Percentiles rank a stretch among this genome's conserved stretches.
These are phyloP conservation scores for Trichoderma asperellum DNA, from an alignment of 2,329 filamentous ascomycete species.

Conservation along the genomic window DNA sequence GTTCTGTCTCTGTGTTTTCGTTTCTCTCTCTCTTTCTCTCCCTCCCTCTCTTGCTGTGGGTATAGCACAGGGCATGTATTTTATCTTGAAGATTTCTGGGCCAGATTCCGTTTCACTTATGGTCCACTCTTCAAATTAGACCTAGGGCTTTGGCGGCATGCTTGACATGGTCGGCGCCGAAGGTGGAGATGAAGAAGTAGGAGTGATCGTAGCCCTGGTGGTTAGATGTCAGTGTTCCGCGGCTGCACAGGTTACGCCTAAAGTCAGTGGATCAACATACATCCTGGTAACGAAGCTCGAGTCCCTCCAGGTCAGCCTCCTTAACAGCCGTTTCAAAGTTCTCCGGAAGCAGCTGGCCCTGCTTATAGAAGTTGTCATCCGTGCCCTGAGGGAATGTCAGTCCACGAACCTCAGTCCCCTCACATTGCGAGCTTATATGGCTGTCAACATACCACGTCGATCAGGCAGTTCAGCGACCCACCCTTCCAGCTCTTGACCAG, in stretches of 20 bases:
- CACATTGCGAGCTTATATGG: too few species aligned
- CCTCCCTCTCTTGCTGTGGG: too few species aligned
- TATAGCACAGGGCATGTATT: too few species aligned
- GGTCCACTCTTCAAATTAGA: too few species aligned
- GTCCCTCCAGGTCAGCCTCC: slow-evolving; percentile 70
- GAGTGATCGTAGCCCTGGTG: slow-evolving; percentile 87
- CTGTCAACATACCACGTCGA: slow-evolving; percentile 70
- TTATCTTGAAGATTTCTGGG: too few species aligned
- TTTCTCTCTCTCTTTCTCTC: too few species aligned
- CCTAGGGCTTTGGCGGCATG: slow-evolving; percentile 48
- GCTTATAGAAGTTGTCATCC: slow-evolving; percentile 87
- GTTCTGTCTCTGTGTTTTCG: too few species aligned
- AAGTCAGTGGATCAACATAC: slow-evolving; percentile 41
- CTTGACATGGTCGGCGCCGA: slow-evolving; percentile 86
- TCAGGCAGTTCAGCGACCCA: slow-evolving; percentile 70
- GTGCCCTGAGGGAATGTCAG: too few species aligned
- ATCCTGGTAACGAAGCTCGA: slow-evolving; percentile 81
- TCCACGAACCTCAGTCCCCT: slow-evolving; percentile 72
- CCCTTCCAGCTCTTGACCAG: slow-evolving; percentile 74
- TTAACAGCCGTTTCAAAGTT: slow-evolving; percentile 79
- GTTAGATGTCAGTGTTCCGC: slow-evolving; percentile 11
- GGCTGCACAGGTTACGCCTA: too few species aligned
- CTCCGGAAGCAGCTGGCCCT: slow-evolving; percentile 89
- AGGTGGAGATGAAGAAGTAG: slow-evolving; percentile 94
- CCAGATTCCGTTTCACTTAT: too few species aligned